Base-by-base conservation (phyloP, 148 eudicot genomes). In the Camellia lanceoleosa region DNA sequence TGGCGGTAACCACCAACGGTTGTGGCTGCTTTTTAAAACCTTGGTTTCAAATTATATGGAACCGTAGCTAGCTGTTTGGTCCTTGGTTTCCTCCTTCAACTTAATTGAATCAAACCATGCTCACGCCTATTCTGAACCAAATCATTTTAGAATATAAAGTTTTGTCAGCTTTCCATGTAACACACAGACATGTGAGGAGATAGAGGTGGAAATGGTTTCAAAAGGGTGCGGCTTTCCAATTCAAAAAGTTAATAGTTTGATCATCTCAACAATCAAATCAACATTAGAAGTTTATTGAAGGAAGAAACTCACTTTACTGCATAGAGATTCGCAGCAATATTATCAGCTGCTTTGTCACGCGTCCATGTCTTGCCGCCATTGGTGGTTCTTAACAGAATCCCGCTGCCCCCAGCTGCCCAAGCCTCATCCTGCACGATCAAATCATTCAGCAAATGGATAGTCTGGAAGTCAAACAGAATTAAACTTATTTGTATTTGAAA, bases 321-420 rank as follows among this genome's bases (percentile, higher is more conserved):
- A 84, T 96, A 96, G 7, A 96, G 97, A 92, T 96, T 96, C 30
- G 99, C 98, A 60, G 99, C 98, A 83, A 96, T 96, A 82, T 92
- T 92, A 78, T 96, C 99, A 74, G 99, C 99, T 80, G 99, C 99
- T 85, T 87, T 96, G 87, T 96, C 99, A 78, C 99, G 98, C 58
- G 74, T 85, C 99, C 99, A 96, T 43, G 91, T 80, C 99, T 87
- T 96, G 81, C 99, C 99, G 78, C 98, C 95, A 80, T 96, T 93
- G n/a, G 83, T 91, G 78, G 97, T 91, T 87, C 95, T 92, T 89
- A 96, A 83, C 75, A 96, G 74, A 80, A 96, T 76, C 47, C 99
- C 99, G 86, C 99, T 96, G 68, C 99, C 99, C 80, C 99, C 99
- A 79, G 98, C 98, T 82, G 99, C 99, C 99, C 99, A 96, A 68